Conservation (phyloP, 2,329 filamentous ascomycete species). For the Aspergillus fischeri region DNA sequence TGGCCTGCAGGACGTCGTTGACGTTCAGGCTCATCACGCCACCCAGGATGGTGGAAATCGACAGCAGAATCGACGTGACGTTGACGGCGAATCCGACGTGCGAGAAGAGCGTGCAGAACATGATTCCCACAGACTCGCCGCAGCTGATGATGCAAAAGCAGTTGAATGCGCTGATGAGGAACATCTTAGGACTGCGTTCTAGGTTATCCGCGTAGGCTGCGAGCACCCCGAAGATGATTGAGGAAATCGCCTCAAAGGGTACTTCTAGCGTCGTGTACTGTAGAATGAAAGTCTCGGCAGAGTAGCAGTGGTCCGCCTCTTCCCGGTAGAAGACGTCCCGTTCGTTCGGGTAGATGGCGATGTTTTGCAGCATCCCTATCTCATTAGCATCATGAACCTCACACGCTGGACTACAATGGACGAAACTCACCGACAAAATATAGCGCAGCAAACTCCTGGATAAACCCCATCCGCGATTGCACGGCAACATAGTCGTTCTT, state of each 20-base stretch:
- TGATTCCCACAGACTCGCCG: slow-evolving; percentile 71
- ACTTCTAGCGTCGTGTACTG: slow-evolving; percentile 68
- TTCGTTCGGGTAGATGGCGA: slow-evolving; percentile 68
- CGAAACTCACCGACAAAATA: slow-evolving; percentile 33
- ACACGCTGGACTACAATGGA: not conserved
- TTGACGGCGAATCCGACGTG: slow-evolving; percentile 76
- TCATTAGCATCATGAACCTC: not conserved
- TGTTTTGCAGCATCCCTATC: slow-evolving; percentile 72
- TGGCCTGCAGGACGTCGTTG: slow-evolving; percentile 59
- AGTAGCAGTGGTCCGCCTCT: slow-evolving; percentile 68
- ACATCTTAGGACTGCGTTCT: slow-evolving; percentile 59
- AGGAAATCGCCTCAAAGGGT: slow-evolving; percentile 65
- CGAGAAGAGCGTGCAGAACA: slow-evolving; percentile 72
- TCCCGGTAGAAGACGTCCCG: slow-evolving; percentile 74
- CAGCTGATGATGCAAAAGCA: slow-evolving; percentile 70
- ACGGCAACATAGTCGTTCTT: slow-evolving; percentile 65
- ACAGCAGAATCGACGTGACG: slow-evolving; percentile 64
- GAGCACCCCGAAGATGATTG: slow-evolving; percentile 62
- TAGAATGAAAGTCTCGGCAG: slow-evolving; percentile 65
- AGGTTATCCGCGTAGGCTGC: slow-evolving; percentile 63
- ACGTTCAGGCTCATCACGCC: slow-evolving; percentile 69
- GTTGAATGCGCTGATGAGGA: slow-evolving; percentile 64
- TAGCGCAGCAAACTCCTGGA: slow-evolving; percentile 64
- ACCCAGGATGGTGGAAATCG: slow-evolving; percentile 66
- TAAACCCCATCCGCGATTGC: slow-evolving; percentile 69